Evolutionary conservation across 257 asterid species (phyloP).

Genomic region (Perilla frutescens): DNA sequence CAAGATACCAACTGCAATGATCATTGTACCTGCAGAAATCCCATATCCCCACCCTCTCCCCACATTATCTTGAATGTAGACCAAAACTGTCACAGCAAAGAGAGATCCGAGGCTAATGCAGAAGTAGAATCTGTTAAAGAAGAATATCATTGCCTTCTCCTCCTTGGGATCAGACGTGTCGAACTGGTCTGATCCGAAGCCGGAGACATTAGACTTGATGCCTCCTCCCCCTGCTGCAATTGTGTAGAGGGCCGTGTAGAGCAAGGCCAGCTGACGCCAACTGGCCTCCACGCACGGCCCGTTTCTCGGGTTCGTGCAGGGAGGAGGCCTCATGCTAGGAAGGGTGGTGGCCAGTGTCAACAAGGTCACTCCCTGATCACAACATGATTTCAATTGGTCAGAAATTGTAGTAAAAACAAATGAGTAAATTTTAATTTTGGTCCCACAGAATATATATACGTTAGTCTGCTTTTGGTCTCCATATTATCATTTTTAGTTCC

Average conservation of each 20-base stretch:
- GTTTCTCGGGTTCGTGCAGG: slow-evolving; percentile 50
- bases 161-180: slow-evolving; percentile 67
- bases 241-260: slow-evolving; percentile 77
- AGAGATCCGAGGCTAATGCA: slow-evolving; percentile 83
- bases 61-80: slow-evolving; percentile 82
- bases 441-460: too few relatives aligned
- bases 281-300: slow-evolving; percentile 61
- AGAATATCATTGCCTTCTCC: slow-evolving; percentile 67
- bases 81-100: slow-evolving; percentile 80
- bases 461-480: too few relatives aligned
- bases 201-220: slow-evolving; percentile 86
- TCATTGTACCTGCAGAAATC: slow-evolving; percentile 80
- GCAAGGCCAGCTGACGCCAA: slow-evolving; percentile 62
- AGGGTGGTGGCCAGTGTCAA: slow-evolving; percentile 72
- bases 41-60: slow-evolving; percentile 92
- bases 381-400: neutral
- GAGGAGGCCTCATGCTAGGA: slow-evolving; percentile 79
- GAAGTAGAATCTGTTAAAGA: slow-evolving; percentile 86
- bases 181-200: slow-evolving; percentile 90
- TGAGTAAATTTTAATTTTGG: too few relatives aligned
- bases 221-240: slow-evolving; percentile 91
- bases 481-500: too few relatives aligned
- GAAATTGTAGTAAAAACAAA: too few relatives aligned
- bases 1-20: slow-evolving; percentile 56
- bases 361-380: slow-evolving; percentile 65